Base-by-base conservation (phyloP, 805 yeast species). In the Nakazawaea molendinolei region DNA sequence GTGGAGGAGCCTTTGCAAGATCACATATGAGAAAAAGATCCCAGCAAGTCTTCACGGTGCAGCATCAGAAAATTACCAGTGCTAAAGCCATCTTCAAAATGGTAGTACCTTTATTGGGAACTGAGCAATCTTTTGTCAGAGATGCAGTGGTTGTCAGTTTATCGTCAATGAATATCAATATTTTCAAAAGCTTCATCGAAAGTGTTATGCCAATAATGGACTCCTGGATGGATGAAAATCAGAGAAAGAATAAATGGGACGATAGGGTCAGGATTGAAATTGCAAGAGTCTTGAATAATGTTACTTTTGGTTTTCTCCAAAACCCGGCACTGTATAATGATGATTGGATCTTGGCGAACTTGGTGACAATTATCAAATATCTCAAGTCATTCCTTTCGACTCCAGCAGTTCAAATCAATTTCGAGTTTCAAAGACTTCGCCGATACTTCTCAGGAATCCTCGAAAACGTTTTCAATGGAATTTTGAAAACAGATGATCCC, bases 131-230 rank as follows among this genome's bases (percentile, higher is more conserved):
- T 3, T 65, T 76, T 44, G 74, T 92, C 7, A 67, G 85, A 42
- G 95, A 89, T 44, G 92, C 97, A 0, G 77, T 89, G 12, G 86
- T 87, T n/a, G 63, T 81, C 2, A 97, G 97, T 0, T 58, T 94
- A 36, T 81, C 95, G 44, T 86, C 94, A 43, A 76, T 89, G 56
- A 92, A 92, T 54, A 78, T 89, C 41, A 92, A 92, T 56, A 86
- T 89, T 12, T 87, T 86, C 65, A 76, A 72, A 44, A 79, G 95
- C 0, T 71, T 90, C 35, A 58, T 90, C 22, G 95, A 87, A 47
- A 80, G 80, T 39, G 62, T 86, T 9, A 86, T 83, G 9, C 67
- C 75, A 1, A 67, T 74, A 2, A 56, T 85, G 36, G 65, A 63
- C 7, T 69, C 66, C 6, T 72, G 85, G 84, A 61, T 65, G 34